These are phyloP conservation scores for Prunus kanzakura DNA, from an alignment of 306 rosid genomes.

Conservation along the genomic window DNA sequence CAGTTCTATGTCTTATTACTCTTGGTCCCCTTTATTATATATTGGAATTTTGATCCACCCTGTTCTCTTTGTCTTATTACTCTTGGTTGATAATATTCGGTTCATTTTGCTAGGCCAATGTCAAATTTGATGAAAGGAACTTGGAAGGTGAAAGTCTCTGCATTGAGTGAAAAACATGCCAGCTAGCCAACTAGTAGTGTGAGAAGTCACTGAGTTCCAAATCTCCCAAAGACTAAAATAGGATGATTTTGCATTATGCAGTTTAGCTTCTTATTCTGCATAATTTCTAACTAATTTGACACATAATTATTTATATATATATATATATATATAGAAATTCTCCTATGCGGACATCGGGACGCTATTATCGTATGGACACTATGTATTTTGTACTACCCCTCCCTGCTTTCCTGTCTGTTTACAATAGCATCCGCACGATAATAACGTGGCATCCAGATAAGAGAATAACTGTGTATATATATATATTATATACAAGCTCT, in stretches of 20 bases:
- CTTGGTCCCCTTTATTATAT: slow-evolving; percentile 1
- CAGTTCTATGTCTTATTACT: neutral
- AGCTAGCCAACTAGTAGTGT: neutral
- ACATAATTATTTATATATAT: no score
- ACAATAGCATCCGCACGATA: no score
- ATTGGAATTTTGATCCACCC: slow-evolving; percentile 47
- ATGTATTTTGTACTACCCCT: no score
- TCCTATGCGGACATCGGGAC: no score
- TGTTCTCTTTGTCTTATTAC: neutral
- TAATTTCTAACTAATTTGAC: no score
- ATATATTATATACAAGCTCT: neutral
- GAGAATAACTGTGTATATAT: no score
- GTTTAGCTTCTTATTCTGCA: no score
- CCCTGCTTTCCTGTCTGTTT: no score
- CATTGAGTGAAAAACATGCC: neutral
- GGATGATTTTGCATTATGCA: no score
- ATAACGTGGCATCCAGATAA: no score
- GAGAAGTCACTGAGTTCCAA: neutral
- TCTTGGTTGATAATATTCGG: neutral
- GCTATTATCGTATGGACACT: no score
- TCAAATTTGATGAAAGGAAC: neutral
- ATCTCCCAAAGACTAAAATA: neutral
- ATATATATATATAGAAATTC: no score
- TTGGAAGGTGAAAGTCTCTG: neutral
- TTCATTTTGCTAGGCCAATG: neutral